A percentile compares a stretch with the other conserved stretches of the same genome.
These are phyloP conservation scores for Chara braunii DNA, from an alignment of 139 green algal genomes.

Conservation along the genomic window DNA sequence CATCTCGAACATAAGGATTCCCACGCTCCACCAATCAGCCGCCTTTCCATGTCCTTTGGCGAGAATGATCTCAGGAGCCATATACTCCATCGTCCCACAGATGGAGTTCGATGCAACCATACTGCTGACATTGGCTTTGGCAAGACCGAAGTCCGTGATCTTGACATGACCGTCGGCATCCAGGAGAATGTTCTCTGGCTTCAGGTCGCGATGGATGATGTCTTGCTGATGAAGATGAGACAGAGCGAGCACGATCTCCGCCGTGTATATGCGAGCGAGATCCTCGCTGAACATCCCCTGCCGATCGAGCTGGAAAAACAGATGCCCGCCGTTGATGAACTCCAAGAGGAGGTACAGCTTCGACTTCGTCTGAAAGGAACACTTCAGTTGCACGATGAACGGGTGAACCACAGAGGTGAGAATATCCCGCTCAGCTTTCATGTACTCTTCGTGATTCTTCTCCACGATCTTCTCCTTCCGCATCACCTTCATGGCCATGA, in stretches of 20 bases:
- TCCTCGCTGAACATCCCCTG: constrained; percentile 58
- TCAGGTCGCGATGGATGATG: constrained; percentile 66
- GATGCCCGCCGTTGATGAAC: constrained; percentile 96
- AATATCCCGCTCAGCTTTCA: constrained; percentile 79
- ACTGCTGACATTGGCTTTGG: constrained; percentile 69
- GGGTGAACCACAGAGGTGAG: constrained; percentile 85
- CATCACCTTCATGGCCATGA: constrained; percentile 93
- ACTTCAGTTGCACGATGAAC: constrained; percentile 91
- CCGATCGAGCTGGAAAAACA: constrained; percentile 97
- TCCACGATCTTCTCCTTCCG: constrained; percentile 81
- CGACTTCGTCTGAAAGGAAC: constrained; percentile 77
- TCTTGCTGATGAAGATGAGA: constrained; percentile 77
- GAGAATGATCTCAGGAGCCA: constrained; percentile 80
- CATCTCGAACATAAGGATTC: constrained; percentile 97
- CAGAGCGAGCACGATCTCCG: constrained; percentile 89
- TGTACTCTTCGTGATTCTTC: constrained; percentile 82
- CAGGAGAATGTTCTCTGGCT: constrained; percentile 91
- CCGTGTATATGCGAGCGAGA: constrained; percentile 80
- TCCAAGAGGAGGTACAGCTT: constrained; percentile 98
- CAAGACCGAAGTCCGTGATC: constrained; percentile 75
- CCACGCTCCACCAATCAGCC: constrained; percentile 95
- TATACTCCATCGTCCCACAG: constrained; percentile 80
- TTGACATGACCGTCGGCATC: constrained; percentile 79
- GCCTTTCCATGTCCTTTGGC: constrained; percentile 72
- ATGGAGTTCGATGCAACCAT: constrained; percentile 75